Evolutionary conservation across 192 early-diverging fungal species (phyloP), one percentile per base, ranked within the genome.

Genomic region (Helicostylum pulchrum): DNA sequence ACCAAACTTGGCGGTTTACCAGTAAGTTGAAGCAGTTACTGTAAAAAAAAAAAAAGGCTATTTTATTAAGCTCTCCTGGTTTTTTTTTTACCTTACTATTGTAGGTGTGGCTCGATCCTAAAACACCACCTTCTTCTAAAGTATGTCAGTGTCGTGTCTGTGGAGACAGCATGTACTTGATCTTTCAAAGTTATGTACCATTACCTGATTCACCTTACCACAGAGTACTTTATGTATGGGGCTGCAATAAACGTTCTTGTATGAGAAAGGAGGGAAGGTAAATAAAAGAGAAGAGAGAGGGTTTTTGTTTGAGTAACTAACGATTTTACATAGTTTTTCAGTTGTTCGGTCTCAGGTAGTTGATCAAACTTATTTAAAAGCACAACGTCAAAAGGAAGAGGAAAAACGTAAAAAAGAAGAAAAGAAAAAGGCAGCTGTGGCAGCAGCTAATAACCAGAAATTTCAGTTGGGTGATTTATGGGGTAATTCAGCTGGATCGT

Each of bases 221-320:
- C 59, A 78, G 93, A 21, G 83, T 88, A 0, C 72, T 92, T 14
- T 95, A 95, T 73, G 74, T 94, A 2, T 90, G 88, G 85, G 88
- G 79, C 17, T 95, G 93, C 75, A 92, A 90, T 57, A 80, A 78
- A 30, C 78, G 86, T 20, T 61, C 69, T n/a, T 95, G 93, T 71
- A 86, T 88, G 72, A 83, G 83, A 14, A 84, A 82, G 65, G 79
- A 84, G 7, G 84, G 84, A 42, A 87, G 85, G 85, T 85, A 78
- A 51, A n/a, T 14, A 30, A 26, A 26, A 26, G 2, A 26, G 26
- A 26, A 26, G 26, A 26, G 23, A 42, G 15, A 4, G 42, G n/a
- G n/a, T n/a, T 1, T 21, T 7, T 34, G 39, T 23, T 4, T 45
- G 52, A 20, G 15, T n/a, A 17, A 36, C 36, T 44, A 15, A 17